Conservation (phyloP, 805 yeast species). For the Ogataea populi-albae region DNA sequence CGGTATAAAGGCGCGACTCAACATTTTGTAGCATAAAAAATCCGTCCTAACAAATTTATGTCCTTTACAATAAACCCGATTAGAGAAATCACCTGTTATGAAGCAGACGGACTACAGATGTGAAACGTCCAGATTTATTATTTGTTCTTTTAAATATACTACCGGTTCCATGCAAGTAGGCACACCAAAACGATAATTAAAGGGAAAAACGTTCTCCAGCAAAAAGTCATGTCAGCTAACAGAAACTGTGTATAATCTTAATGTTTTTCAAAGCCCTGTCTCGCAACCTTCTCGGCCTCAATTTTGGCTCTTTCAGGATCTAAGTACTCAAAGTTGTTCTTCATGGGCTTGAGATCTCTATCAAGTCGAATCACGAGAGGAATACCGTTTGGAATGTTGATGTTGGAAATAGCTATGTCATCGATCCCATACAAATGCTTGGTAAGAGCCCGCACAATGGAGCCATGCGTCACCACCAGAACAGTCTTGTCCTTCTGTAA, state of each 20-base stretch:
- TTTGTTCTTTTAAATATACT: no score
- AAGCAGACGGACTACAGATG: no score
- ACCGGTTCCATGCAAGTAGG: no score
- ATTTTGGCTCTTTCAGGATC: slow-evolving; percentile 79
- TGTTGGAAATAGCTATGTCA: slow-evolving; percentile 65
- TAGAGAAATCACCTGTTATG: no score
- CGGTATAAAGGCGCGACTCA: no score
- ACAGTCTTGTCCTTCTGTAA: slow-evolving; percentile 53
- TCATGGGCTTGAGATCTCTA: slow-evolving; percentile 30
- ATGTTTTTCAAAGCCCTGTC: slow-evolving; percentile 56
- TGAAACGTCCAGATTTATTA: no score
- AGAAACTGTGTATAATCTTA: neutral
- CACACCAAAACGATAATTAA: no score
- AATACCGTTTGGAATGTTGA: slow-evolving; percentile 81
- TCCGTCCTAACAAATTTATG: no score
- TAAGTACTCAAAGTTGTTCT: slow-evolving; percentile 55
- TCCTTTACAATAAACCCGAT: no score
- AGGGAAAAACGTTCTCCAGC: no score
- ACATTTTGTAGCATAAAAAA: no score
- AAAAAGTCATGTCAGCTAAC: no score
- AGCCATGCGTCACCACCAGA: slow-evolving; percentile 76
- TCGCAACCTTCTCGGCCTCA: slow-evolving; percentile 77
- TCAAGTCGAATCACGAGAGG: slow-evolving; percentile 70
- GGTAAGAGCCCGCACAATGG: slow-evolving; percentile 72
- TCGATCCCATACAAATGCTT: slow-evolving; percentile 64